Evolutionary conservation across 768 basidiomycete genomes (phyloP), one percentile per base, ranked within the genome.

Genomic region (Mycena metata): DNA sequence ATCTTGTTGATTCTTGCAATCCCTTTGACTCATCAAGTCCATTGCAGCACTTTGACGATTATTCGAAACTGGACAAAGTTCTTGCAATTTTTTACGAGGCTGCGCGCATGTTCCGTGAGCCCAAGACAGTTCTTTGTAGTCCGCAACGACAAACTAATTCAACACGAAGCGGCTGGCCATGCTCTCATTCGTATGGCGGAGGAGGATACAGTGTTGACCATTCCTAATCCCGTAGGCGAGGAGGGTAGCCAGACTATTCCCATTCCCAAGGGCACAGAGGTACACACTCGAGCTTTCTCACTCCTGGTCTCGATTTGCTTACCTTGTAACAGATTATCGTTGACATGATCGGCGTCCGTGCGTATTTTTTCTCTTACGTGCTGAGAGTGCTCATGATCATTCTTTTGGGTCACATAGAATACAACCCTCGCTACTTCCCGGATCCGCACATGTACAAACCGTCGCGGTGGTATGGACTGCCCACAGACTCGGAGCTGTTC

Each of bases 351-450:
- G 67, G 76, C 43, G 51, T 75, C 67, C 70, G 78, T 76, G 46
- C 65, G 75, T 72, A 39, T 51, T 12, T 10, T 42, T 45, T 60
- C 13, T 43, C 30, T 6, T 30, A 30, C 30, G 30, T 30, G 30
- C 30, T 6, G 30, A 30, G 30, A 30, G 30, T 30, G 30, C n/a
- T n/a, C n/a, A n/a, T 30, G 30, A 3, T 30, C 30, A 30, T 30
- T 30, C 30, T 30, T 30, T 30, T 30, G 30, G 30, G 3, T 3
- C 30, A 30, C 30, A 3, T 30, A 87, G 86, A 85, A 74, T 83
- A 85, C 71, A 87, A 87, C 64, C 80, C 85, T 3, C 78, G 83
- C 17, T 84, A 86, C 70, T 87, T 84, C 66, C 79, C 83, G 3
- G 80, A 85, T 12, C 86, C 87, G 1, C 76, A 83, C 24, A 75